Percentiles rank a stretch among this genome's conserved stretches.
Conservation (phyloP, 2,329 filamentous ascomycete species). For the Pseudopithomyces chartarum region DNA sequence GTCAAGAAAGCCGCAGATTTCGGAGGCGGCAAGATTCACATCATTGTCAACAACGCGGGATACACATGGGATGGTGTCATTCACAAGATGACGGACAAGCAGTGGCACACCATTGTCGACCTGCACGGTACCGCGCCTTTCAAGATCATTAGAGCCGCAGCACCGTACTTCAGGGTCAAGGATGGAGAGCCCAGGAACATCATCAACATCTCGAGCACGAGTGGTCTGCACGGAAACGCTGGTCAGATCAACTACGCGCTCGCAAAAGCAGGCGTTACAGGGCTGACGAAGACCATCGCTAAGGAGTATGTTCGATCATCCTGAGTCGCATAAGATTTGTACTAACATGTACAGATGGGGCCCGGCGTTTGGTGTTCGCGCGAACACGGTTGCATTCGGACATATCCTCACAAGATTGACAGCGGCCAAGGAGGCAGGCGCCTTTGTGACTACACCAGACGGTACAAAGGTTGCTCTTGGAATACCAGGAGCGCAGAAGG, state of each 20-base stretch:
- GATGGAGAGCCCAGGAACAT: conserved; percentile 79
- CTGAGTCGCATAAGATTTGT: neutral
- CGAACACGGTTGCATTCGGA: conserved; percentile 85
- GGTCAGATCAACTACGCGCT: conserved; percentile 90
- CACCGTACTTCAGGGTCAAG: conserved; percentile 85
- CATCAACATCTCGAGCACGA: conserved; percentile 83
- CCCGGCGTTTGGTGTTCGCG: conserved; percentile 77
- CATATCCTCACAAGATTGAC: conserved; percentile 81
- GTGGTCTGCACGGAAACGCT: conserved; percentile 82
- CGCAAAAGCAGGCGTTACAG: conserved; percentile 82
- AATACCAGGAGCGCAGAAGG: conserved; percentile 51
- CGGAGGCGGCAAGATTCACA: conserved; percentile 84
- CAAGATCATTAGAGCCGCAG: conserved; percentile 76
- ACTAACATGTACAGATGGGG: conserved; percentile 65
- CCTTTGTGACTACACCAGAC: conserved; percentile 75
- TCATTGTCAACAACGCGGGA: conserved; percentile 89
- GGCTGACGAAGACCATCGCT: conserved; percentile 85
- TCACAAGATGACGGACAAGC: conserved; percentile 89
- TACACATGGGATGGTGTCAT: conserved; percentile 94
- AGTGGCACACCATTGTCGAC: conserved; percentile 87
- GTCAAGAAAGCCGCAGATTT: conserved; percentile 78
- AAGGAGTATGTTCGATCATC: conserved; percentile 61
- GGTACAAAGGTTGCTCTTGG: conserved; percentile 59
- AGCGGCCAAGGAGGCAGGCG: conserved; percentile 81
- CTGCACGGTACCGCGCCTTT: conserved; percentile 87